Base-by-base conservation (phyloP, 148 eudicot genomes). In the Fagopyrum tataricum region DNA sequence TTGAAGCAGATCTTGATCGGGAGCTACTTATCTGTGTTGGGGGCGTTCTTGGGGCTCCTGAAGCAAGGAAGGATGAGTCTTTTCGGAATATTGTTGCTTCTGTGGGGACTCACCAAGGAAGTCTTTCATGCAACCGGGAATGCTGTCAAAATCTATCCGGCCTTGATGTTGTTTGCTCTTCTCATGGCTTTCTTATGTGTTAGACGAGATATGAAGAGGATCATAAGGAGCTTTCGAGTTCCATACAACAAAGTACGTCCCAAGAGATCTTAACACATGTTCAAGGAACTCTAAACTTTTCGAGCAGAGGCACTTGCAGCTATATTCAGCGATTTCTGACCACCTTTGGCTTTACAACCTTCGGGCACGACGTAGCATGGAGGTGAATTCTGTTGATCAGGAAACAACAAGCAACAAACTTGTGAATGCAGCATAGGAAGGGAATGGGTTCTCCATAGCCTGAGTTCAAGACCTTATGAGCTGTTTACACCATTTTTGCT, bases 91-190 rank as follows among this genome's bases (percentile, higher is more conserved):
- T 74, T 86, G 58, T 77, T 90, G 18, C 75, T 87, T 15, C 14
- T 75, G 53, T 90, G 91, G 89, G 91, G 91, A 23, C 70, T 90
- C 44, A n/a, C 68, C 23, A 87, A 80, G 80, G 84, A 85, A 81
- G 48, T 46, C 18, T 3, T 78, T 74, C 24, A 62, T 42, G 79
- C 70, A 8, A 24, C 56, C 15, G 69, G 24, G 7, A 58, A 41
- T 43, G 42, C 56, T n/a, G 75, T 82, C 6, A 75, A 79, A 44
- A 55, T 87, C 43, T 84, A 83, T 74, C 82, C 85, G 3, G 39
- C 4, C 15, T 39, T 82, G 7, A 87, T 87, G 86, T 73, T 72
- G 0, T 52, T 87, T 21, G 85, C 88, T 52, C 51, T 83, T 5
- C 17, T 84, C 37, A 26, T 44, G 6, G 85, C 91, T 0, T 78